These are phyloP conservation scores for Hypomyces perniciosus DNA, from an alignment of 2,329 filamentous ascomycete species.

Conservation along the genomic window DNA sequence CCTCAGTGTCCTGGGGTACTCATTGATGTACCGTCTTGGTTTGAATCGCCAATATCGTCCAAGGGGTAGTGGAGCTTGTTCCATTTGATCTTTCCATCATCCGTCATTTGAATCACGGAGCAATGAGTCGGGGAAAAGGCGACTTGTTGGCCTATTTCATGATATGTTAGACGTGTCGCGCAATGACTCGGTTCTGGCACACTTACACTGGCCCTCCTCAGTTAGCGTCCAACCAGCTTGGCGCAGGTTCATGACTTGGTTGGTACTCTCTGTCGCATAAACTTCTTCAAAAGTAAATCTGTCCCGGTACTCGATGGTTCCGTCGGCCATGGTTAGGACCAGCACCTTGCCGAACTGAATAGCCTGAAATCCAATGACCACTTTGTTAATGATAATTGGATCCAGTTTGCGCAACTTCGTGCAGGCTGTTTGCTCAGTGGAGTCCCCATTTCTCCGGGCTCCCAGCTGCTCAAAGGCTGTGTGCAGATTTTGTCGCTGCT, in stretches of 20 bases:
- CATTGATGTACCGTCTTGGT: conserved; percentile 40
- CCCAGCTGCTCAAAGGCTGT: conserved; percentile 72
- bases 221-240: conserved; percentile 74
- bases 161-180: conserved; percentile 14
- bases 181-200: neutral
- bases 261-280: conserved; percentile 56
- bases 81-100: conserved; percentile 56
- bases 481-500: conserved; percentile 61
- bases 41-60: conserved; percentile 42
- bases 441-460: conserved; percentile 50
- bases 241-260: conserved; percentile 61
- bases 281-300: conserved; percentile 65
- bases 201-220: conserved; percentile 58
- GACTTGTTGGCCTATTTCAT: conserved; percentile 46
- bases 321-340: conserved; percentile 71
- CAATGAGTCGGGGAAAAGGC: conserved; percentile 55
- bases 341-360: conserved; percentile 67
- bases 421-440: conserved; percentile 26
- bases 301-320: conserved; percentile 74
- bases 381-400: conserved; percentile 64
- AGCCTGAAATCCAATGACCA: conserved; percentile 61
- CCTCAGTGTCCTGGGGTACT: neutral
- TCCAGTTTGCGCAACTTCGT: conserved; percentile 56
- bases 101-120: conserved; percentile 52
- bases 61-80: conserved; percentile 46